phyloP scores from a whole-genome alignment of 2,329 filamentous ascomycete species.

The Monilinia fructigena region DNA sequence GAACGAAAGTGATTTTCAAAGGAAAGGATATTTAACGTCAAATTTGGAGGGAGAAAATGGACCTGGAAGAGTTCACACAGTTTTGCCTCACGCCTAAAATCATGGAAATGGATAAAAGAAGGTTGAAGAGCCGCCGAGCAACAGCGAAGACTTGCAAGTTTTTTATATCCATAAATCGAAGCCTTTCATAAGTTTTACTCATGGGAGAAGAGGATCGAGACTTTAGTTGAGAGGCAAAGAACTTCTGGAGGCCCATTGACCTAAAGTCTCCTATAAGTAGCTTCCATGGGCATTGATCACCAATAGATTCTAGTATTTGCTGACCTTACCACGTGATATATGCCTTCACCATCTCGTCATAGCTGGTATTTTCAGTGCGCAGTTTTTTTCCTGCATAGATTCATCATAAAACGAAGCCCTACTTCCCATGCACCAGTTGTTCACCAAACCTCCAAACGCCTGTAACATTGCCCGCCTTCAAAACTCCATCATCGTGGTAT shows the following conservation, averaged over 20 bases:
- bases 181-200: no score
- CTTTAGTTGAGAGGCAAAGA: not conserved
- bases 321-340: not conserved
- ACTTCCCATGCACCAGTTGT: constrained; percentile 8
- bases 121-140: not conserved
- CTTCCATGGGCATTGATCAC: not conserved
- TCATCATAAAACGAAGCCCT: not conserved
- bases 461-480: constrained; percentile 1
- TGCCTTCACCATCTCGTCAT: not conserved
- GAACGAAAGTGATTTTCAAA: not conserved
- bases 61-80: not conserved
- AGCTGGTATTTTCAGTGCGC: not conserved
- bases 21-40: not conserved
- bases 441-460: not conserved
- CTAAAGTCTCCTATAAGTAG: not conserved
- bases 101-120: not conserved
- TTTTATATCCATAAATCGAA: not conserved
- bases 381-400: not conserved
- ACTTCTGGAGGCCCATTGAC: not conserved
- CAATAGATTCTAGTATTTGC: not conserved
- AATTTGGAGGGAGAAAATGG: not conserved
- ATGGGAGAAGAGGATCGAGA: not conserved
- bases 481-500: constrained; percentile 6
- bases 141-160: not conserved
- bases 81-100: not conserved